phyloP scores from a whole-genome alignment of 148 eudicot species.

The Suaeda aralocaspica region DNA sequence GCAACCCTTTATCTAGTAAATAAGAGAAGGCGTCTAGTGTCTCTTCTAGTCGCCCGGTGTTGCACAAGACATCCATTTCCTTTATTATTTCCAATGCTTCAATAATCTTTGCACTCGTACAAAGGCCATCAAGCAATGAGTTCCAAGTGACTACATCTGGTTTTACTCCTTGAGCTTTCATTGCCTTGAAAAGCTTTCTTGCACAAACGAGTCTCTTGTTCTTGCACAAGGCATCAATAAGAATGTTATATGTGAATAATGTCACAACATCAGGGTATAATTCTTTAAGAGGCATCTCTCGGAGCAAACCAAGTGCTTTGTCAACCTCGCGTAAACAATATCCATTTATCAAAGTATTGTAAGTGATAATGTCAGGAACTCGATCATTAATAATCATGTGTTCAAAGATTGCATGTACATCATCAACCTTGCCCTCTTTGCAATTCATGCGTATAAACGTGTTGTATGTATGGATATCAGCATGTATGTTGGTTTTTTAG shows the following conservation, averaged over 20 bases:
- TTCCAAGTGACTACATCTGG: too few relatives aligned
- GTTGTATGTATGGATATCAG: not conserved
- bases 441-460: slow-evolving; percentile 9
- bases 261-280: not conserved
- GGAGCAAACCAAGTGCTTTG: too few relatives aligned
- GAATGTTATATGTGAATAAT: slow-evolving; percentile 4
- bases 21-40: slow-evolving; percentile 9
- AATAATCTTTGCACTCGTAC: not conserved
- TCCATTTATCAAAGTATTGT: slow-evolving; percentile 12
- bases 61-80: slow-evolving; percentile 21
- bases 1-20: slow-evolving; percentile 10
- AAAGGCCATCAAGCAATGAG: too few relatives aligned
- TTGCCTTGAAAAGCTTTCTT: too few relatives aligned
- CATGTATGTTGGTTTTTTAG: not conserved
- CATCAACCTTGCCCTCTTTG: slow-evolving; percentile 10
- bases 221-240: slow-evolving; percentile 20
- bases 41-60: slow-evolving; percentile 20
- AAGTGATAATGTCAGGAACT: slow-evolving; percentile 11
- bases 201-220: too few relatives aligned
- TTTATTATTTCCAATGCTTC: not conserved
- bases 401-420: not conserved
- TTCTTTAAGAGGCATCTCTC: not conserved
- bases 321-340: too few relatives aligned
- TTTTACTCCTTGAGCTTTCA: too few relatives aligned
- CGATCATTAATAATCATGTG: too few relatives aligned